Base-by-base conservation (phyloP, 441 rosid species). In the Adansonia rubrostipa region DNA sequence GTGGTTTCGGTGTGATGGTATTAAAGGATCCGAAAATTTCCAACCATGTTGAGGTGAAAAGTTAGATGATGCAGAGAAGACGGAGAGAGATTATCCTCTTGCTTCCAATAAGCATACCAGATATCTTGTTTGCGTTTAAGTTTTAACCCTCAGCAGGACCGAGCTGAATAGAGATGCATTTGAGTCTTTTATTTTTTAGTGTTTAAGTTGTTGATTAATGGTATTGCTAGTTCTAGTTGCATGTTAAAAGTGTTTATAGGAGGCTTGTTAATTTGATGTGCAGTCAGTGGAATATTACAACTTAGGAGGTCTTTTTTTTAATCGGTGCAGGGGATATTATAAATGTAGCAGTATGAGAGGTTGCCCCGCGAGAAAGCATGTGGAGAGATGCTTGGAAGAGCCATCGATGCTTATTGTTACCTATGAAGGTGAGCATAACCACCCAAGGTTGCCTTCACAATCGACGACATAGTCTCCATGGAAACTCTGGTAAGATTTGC, bases 321-420 rank as follows among this genome's bases (percentile, higher is more conserved):
- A 77, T 45, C 40, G 71, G 47, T 85, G 86, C 88, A 96, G 99
- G 88, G 99, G 98, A 82, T 96, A 96, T 77, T 96, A 96, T 86
- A 96, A 96, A 80, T 96, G 99, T 82, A 96, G 99, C 89, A 94
- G 99, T 89, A 91, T 92, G 90, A 92, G 99, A 87, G 99, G 97
- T 24, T 96, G 99, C 81, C 99, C 98, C 36, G 99, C 99, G 15
- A 93, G 99, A 92, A 95, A 95, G 86, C 99, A 95, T 57, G 99
- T 95, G 48, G 99, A 96, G 87, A 92, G 98, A 84, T 89, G 93
- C 89, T 71, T 96, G 84, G 98, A 92, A 82, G 98, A 96, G 56
- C 91, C 98, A 6, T 80, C 92, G 1, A 92, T 96, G 99, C 98
- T 96, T 56, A 87, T 88, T 60, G 97, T 96, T 14, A 96, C 99